These are phyloP conservation scores for Penicillium mononematosum DNA, from an alignment of 495 filamentous ascomycete species.

Conservation along the genomic window DNA sequence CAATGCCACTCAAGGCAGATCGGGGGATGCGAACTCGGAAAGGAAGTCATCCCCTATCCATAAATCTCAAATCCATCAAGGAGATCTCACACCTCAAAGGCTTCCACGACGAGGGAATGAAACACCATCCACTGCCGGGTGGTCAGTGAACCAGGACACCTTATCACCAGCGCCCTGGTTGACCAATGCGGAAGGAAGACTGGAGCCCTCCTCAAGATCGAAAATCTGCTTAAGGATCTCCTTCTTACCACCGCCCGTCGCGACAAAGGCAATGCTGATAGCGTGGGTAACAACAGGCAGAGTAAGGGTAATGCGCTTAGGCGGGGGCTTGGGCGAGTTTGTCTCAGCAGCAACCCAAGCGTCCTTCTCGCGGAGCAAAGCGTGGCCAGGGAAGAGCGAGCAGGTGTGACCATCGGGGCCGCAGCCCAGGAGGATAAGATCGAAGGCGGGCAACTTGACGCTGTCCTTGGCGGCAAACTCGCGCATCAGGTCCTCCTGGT, in stretches of 20 bases:
- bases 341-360: slow-evolving; percentile 91
- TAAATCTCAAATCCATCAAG: neutral
- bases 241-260: slow-evolving; percentile 85
- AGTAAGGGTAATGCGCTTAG: slow-evolving; percentile 85
- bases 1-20: neutral
- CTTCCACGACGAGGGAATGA: slow-evolving; percentile 69
- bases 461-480: slow-evolving; percentile 82
- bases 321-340: slow-evolving; percentile 92
- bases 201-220: slow-evolving; percentile 68
- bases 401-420: slow-evolving; percentile 97
- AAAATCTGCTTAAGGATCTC: slow-evolving; percentile 91
- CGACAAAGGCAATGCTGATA: slow-evolving; percentile 83
- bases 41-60: neutral
- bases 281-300: slow-evolving; percentile 85
- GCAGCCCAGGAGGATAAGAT: slow-evolving; percentile 86
- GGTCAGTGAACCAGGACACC: slow-evolving; percentile 93
- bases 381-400: slow-evolving; percentile 89
- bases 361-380: slow-evolving; percentile 78
- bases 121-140: slow-evolving; percentile 77
- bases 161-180: slow-evolving; percentile 79
- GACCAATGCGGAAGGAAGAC: slow-evolving; percentile 80
- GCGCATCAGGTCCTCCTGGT: slow-evolving; percentile 83
- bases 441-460: slow-evolving; percentile 90
- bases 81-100: slow-evolving; percentile 41
- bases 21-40: neutral